phyloP scores from a whole-genome alignment of 2,329 filamentous ascomycete genomes.

The Fusarium liriodendri region DNA sequence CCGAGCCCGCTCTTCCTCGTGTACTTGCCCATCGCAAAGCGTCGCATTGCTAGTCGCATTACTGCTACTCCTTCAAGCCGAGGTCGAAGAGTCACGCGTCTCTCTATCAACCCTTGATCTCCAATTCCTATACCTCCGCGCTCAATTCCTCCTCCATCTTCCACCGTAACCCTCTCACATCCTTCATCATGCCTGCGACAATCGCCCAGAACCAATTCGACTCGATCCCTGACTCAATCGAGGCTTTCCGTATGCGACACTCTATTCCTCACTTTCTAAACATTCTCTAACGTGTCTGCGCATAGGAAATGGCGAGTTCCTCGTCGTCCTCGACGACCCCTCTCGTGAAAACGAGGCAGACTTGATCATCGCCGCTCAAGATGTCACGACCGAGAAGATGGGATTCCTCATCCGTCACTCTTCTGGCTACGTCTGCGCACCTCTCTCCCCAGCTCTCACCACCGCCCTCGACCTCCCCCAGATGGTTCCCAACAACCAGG shows the following conservation, averaged over 20 bases:
- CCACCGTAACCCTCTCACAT: background rate
- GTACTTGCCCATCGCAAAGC: slow-evolving; percentile 26
- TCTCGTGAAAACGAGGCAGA: slow-evolving; percentile 98
- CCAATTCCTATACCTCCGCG: background rate
- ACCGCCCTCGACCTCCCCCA: slow-evolving; percentile 81
- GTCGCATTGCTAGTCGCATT: slow-evolving; percentile 21
- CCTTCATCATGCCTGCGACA: slow-evolving; percentile 59
- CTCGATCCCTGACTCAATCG: slow-evolving; percentile 72
- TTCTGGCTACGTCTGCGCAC: slow-evolving; percentile 91
- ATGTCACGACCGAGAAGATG: slow-evolving; percentile 89
- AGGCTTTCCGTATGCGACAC: slow-evolving; percentile 69
- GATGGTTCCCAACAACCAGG: slow-evolving; percentile 82
- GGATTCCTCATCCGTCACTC: slow-evolving; percentile 95
- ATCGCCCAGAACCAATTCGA: slow-evolving; percentile 69
- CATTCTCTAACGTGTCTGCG: slow-evolving; percentile 21
- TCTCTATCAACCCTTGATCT: slow-evolving; percentile 1
- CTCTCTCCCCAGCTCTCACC: slow-evolving; percentile 77
- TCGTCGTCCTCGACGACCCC: slow-evolving; percentile 93
- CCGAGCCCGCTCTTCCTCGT: slow-evolving; percentile 31
- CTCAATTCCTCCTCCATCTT: slow-evolving; percentile 1
- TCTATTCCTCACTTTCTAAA: background rate
- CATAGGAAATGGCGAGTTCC: slow-evolving; percentile 84
- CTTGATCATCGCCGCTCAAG: slow-evolving; percentile 90
- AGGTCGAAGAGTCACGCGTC: slow-evolving; percentile 25
- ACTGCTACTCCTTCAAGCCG: slow-evolving; percentile 25